Percentiles rank a stretch among this genome's conserved stretches.
Evolutionary conservation across 345 rosid species (phyloP).

Genomic region (Erodium maritimum): DNA sequence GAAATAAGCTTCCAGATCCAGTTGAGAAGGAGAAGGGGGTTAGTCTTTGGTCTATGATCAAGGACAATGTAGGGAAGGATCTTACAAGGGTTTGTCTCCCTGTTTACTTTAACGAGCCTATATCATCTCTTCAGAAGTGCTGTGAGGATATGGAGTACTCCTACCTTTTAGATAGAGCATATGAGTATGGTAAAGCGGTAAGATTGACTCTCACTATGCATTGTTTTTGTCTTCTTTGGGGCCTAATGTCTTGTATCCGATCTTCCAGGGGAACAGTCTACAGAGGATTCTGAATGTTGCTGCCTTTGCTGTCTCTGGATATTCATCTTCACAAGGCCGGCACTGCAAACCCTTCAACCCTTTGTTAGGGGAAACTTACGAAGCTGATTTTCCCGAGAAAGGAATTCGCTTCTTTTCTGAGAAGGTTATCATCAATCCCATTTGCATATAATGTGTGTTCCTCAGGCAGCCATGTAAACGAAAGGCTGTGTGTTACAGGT

Average conservation of each 20-base stretch:
- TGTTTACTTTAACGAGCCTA: conserved; percentile 92
- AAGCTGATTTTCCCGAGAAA: conserved; percentile 73
- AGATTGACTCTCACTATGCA: no score
- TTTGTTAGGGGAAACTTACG: conserved; percentile 78
- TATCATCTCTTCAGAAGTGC: conserved; percentile 94
- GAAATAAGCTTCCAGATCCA: conserved; percentile 83
- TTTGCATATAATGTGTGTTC: no score
- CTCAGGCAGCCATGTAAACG: no score
- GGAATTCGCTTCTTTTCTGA: conserved; percentile 85
- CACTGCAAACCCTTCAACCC: conserved; percentile 97
- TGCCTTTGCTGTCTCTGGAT: conserved; percentile 95
- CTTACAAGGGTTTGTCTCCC: conserved; percentile 95
- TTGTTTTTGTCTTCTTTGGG: background rate
- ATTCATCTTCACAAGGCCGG: conserved; percentile 87
- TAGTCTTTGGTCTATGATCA: conserved; percentile 98
- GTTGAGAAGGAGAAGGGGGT: conserved; percentile 94
- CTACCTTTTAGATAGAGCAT: conserved; percentile 78
- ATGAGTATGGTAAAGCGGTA: conserved; percentile 70
- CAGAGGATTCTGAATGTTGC: conserved; percentile 72
- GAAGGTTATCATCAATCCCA: conserved; percentile 31
- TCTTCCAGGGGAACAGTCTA: conserved; percentile 59
- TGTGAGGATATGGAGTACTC: conserved; percentile 98
- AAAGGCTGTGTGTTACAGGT: conserved; percentile 35
- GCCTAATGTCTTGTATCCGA: background rate
- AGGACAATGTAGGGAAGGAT: conserved; percentile 98